Percentiles rank a stretch among this genome's conserved stretches.
Evolutionary conservation across 2,329 filamentous ascomycete species (phyloP).

Genomic region (Alternaria sp.): DNA sequence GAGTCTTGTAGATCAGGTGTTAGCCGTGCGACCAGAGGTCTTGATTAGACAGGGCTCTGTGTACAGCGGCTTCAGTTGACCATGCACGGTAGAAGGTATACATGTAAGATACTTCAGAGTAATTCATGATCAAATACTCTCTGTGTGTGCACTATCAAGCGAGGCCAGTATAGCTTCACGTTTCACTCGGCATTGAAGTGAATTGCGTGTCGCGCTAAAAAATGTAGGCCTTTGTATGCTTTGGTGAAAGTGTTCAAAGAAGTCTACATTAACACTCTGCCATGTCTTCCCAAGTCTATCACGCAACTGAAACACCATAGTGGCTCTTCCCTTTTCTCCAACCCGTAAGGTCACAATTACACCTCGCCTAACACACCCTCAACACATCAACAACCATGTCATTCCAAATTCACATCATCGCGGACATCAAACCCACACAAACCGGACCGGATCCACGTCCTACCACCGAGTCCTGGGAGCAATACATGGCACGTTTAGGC

Average conservation of each 20-base stretch:
- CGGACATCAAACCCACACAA: not conserved
- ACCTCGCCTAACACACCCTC: not conserved
- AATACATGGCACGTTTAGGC: not conserved
- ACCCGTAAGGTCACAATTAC: not conserved
- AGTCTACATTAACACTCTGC: not conserved
- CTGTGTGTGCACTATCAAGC: not conserved
- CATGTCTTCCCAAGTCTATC: not conserved
- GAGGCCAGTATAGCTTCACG: not conserved
- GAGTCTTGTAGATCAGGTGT: not conserved
- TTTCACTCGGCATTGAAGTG: not conserved
- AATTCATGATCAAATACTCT: not conserved
- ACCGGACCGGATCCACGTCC: not conserved
- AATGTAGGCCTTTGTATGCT: not conserved
- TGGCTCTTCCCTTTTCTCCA: not conserved
- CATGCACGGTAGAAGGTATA: not conserved
- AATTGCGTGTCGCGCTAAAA: not conserved
- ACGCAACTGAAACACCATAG: not conserved
- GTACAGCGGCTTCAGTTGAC: not conserved
- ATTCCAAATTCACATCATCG: not conserved
- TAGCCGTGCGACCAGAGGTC: not conserved
- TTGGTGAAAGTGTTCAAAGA: not conserved
- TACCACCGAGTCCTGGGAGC: not conserved
- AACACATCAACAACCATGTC: not conserved
- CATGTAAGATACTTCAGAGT: not conserved
- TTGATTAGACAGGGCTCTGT: not conserved